Evolutionary conservation across 768 basidiomycete species (phyloP), one percentile per base, ranked within the genome.

Genomic region (Mycena floridula): DNA sequence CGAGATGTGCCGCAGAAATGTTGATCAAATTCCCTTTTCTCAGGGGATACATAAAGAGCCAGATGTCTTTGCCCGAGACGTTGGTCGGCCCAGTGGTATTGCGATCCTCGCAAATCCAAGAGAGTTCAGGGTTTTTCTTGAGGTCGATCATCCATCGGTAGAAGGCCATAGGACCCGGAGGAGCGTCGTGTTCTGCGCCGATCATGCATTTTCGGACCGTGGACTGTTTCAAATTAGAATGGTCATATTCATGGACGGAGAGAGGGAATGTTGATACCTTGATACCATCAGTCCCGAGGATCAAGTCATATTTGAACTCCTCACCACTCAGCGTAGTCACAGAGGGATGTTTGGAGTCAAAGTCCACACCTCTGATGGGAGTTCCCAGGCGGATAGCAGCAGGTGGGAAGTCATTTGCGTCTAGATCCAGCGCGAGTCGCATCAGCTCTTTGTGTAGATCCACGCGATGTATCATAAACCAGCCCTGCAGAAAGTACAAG

Each of bases 81-180:
- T 9, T 9, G 28, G 28, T 30, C n/a, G 46, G 23, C 23, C 46
- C 46, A 13, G 23, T 7, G 6, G 25, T 2, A 15, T 26, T 37
- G 12, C 46, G 40, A 12, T 43, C 16, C 9, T 47, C 46, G 16
- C 41, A 40, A 24, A 50, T 37, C 48, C 48, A 50, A 28, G 39
- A 13, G 25, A 46, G 30, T 16, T 36, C 44, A 12, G 48, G 48
- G 30, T 50, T 12, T 13, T 37, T 42, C 6, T 40, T 23, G 39
- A 45, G 39, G 25, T 50, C 48, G 5, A 50, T 16, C 40, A 50
- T 45, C 45, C 48, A 50, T 1, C 48, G 48, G 35, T 50, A 50
- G 20, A 45, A 40, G 2, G 20, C 45, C 16, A 46, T 9, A 12
- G 7, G 37, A 26, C 24, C 28, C 3, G 40, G 11, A 15, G 48